Conservation (phyloP, 495 filamentous ascomycete species). For the Xylaria acuta region DNA sequence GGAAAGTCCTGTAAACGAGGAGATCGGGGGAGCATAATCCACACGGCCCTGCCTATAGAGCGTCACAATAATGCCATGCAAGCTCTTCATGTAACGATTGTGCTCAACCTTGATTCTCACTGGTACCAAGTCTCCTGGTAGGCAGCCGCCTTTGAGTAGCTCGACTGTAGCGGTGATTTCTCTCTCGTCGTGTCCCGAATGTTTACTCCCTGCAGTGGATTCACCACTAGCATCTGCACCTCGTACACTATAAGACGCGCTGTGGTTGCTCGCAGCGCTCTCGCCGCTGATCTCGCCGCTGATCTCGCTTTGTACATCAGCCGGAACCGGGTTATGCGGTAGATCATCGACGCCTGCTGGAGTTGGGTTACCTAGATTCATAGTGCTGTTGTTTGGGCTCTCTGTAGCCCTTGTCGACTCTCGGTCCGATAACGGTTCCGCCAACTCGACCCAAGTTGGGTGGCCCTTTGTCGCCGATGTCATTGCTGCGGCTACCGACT, state of each 20-base stretch:
- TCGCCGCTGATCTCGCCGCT: constrained; percentile 59
- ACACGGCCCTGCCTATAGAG: constrained; percentile 91
- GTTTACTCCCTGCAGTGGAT: constrained; percentile 36
- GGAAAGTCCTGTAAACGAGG: constrained; percentile 65
- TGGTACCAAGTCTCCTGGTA: constrained; percentile 83
- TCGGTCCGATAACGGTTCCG: constrained; percentile 43
- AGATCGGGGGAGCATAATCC: constrained; percentile 74
- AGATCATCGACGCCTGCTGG: constrained; percentile 30
- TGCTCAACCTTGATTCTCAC: constrained; percentile 84
- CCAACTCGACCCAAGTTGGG: constrained; percentile 35
- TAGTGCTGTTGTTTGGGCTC: constrained; percentile 51
- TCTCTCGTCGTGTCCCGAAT: constrained; percentile 54
- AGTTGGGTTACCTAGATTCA: constrained; percentile 45
- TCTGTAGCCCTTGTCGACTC: constrained; percentile 49
- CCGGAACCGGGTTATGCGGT: constrained; percentile 42
- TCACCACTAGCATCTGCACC: constrained; percentile 45
- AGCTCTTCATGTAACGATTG: constrained; percentile 82
- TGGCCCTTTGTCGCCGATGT: constrained; percentile 29
- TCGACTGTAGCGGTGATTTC: constrained; percentile 90
- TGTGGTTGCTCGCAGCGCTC: constrained; percentile 51
- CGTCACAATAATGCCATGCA: constrained; percentile 92
- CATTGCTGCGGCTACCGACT: constrained; percentile 36
- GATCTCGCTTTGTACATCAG: constrained; percentile 53
- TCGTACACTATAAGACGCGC: constrained; percentile 43
- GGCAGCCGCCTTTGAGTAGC: constrained; percentile 78